Evolutionary conservation across 352 stramenopile species (phyloP), one percentile per base, ranked within the genome.

Genomic region (Globisporangium splendens): DNA sequence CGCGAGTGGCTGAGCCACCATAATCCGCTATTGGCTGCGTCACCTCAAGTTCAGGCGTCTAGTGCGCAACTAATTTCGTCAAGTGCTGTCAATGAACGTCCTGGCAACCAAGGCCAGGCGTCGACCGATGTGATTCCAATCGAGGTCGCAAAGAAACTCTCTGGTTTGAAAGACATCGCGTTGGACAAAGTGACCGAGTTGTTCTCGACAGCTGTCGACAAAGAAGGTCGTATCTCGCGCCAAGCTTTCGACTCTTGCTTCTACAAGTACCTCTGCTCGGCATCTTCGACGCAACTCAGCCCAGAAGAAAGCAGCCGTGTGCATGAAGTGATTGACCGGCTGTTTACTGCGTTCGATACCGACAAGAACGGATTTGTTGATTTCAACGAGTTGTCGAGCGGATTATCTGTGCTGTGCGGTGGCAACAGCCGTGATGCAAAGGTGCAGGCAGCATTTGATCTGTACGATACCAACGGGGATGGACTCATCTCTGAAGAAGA

Each of bases 391-490:
- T 73, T 96, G 12, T 72, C 84, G 2, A 87, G 83, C 54, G 81
- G 83, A 0, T 47, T 93, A 0, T 93, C 83, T 1, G 81, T 91
- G 47, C 52, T 93, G 31, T 93, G 83, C 22, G 74, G 76, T 17
- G 76, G 72, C 46, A 69, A 64, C 17, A 73, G 55, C 49, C 77
- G 70, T 11, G 77, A 93, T 49, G 72, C 73, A 4, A 95, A 90
- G 35, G 77, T 93, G 18, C 60, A 81, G 39, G 78, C 81, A 7
- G 87, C 83, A 1, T 95, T 96, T 61, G 81, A 91, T 55, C 67
- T 95, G 20, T 95, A 94, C 44, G 88, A 96, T 63, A 76, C 67
- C 21, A 88, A 96, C 62, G 73, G 72, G 14, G 86, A 96, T 50
- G 89, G 89, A 2, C 71, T 91, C 38, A 93, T 96, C 54, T 89